Conservation (phyloP, 495 filamentous ascomycete genomes). For the Hypoxylon lienhwacheense region DNA sequence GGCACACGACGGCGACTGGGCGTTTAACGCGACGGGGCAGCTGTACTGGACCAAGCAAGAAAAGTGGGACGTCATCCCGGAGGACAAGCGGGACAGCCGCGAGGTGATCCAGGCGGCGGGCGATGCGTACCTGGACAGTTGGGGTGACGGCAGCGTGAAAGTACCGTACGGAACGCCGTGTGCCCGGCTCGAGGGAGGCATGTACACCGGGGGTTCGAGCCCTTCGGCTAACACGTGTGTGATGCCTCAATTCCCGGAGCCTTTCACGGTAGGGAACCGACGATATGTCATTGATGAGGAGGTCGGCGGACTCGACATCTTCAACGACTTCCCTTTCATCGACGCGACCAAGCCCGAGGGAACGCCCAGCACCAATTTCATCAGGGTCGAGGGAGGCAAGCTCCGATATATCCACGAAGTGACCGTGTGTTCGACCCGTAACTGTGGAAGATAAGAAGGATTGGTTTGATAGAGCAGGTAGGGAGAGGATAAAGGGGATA, state of each 20-base stretch:
- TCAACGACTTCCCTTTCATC: constrained; percentile 45
- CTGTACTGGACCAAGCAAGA: constrained; percentile 43
- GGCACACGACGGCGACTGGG: constrained; percentile 43
- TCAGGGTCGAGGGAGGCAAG: constrained; percentile 44
- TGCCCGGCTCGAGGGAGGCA: constrained; percentile 51
- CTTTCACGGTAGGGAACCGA: constrained; percentile 40
- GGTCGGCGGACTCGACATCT: constrained; percentile 48
- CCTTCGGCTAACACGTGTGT: constrained; percentile 43
- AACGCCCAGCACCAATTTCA: constrained; percentile 42
- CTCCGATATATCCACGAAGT: constrained; percentile 46
- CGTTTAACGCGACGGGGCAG: constrained; percentile 45
- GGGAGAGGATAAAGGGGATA: background rate
- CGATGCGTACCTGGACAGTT: constrained; percentile 52
- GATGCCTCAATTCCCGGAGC: constrained; percentile 40
- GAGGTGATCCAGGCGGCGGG: constrained; percentile 49
- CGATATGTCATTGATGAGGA: constrained; percentile 52
- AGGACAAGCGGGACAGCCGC: constrained; percentile 40
- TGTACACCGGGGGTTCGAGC: constrained; percentile 40
- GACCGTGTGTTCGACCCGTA: constrained; percentile 35
- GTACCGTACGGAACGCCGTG: constrained; percentile 53
- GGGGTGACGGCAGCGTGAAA: constrained; percentile 42
- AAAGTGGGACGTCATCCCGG: constrained; percentile 46
- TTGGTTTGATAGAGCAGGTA: background rate
- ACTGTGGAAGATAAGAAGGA: constrained; percentile 19
- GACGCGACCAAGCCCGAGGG: constrained; percentile 40